Base-by-base conservation (phyloP, 768 basidiomycete genomes). In the Sarcodon aspratus region DNA sequence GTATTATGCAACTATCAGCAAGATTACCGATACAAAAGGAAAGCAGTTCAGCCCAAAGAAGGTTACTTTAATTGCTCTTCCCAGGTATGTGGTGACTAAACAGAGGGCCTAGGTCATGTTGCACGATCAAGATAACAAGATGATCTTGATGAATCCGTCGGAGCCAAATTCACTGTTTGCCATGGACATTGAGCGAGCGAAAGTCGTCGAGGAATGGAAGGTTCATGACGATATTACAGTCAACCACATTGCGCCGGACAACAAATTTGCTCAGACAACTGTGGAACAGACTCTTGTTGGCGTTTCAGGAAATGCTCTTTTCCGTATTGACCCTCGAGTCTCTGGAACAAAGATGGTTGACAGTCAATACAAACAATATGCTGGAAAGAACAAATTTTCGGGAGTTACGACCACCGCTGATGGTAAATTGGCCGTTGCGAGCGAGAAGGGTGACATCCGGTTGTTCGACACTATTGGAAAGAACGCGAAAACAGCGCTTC, bases 161-260 rank as follows among this genome's bases (percentile, higher is more conserved):
- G 79, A 91, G 36, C 81, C 85, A 3, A 79, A 90, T 57, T 82
- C 92, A 0, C 68, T 99, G 38, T 96, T 80, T 67, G 80, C 73
- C 54, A 80, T 98, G 76, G 96, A 99, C 67, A 78, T 99, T 52
- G 86, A 95, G 64, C 81, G 82, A 21, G 96, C 91, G 38, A 95
- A 96, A 66, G 82, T 99, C 31, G 91, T 98, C 17, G 96, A 99
- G 62, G 96, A 99, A 63, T 97, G 92, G 93, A 95, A 92, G 62
- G 82, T 99, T n/a, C 84, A 93, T 61, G 91, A 97, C 34, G 73
- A 85, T 59, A 72, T 98, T 54, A 70, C 74, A 12, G 88, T 99
- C 54, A 76, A 85, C 63, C 84, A 95, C 60, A 87, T 98, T 61
- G 79, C 94, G 1, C 94, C 96, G 5, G 82, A 92, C 57, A 82